These are phyloP conservation scores for Imleria badia DNA, from an alignment of 768 basidiomycete genomes.

Conservation along the genomic window DNA sequence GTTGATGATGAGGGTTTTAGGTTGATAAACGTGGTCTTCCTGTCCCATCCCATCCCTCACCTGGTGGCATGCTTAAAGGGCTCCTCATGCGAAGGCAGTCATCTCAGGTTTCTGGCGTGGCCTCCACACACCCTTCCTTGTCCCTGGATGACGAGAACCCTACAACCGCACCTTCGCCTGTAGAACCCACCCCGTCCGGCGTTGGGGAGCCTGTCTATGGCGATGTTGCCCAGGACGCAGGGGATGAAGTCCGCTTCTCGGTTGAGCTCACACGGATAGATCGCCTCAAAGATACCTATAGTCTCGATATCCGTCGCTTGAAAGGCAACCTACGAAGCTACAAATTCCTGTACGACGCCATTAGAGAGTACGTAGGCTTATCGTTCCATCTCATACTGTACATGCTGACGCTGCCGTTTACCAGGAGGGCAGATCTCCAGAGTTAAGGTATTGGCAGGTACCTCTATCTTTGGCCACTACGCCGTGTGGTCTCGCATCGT, in stretches of 20 bases:
- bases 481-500: not conserved
- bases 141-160: constrained; percentile 48
- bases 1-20: constrained; percentile 38
- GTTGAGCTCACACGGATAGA: constrained; percentile 92
- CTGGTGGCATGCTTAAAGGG: constrained; percentile 79
- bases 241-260: constrained; percentile 95
- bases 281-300: constrained; percentile 86
- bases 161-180: constrained; percentile 21
- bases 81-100: constrained; percentile 89
- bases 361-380: constrained; percentile 68
- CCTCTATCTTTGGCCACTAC: constrained; percentile 14
- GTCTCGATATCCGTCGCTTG: constrained; percentile 87
- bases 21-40: constrained; percentile 90
- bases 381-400: constrained; percentile 8
- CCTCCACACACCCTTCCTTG: constrained; percentile 42
- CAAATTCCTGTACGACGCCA: constrained; percentile 85
- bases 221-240: constrained; percentile 74
- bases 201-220: constrained; percentile 71
- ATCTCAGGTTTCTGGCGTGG: constrained; percentile 61
- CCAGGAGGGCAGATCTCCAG: constrained; percentile 39
- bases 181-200: constrained; percentile 37
- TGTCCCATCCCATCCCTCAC: constrained; percentile 72
- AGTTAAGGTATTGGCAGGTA: constrained; percentile 32
- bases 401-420: constrained; percentile 10
- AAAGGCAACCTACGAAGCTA: constrained; percentile 93